phyloP scores from a whole-genome alignment of 805 yeast genomes.

The Candida ovalis region DNA sequence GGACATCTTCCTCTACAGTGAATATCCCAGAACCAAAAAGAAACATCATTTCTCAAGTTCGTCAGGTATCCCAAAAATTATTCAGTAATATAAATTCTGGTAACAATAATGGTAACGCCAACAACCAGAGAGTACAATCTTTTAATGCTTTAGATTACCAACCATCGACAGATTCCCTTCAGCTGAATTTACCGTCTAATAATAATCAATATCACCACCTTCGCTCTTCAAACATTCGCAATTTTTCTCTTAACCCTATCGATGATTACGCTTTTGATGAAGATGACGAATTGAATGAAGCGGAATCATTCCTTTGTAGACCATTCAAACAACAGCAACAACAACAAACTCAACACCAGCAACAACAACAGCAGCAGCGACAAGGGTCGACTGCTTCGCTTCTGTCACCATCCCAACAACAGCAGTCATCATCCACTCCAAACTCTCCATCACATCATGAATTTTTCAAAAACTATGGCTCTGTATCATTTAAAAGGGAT shows the following conservation, averaged over 20 bases:
- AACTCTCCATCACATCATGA: constrained; percentile 3
- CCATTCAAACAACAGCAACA: constrained; percentile 7
- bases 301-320: constrained; percentile 21
- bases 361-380: neutral
- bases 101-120: neutral
- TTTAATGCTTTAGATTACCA: constrained; percentile 1
- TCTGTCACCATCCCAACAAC: neutral
- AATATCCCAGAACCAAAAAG: constrained; percentile 9
- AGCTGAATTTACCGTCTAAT: neutral
- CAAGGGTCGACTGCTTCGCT: neutral
- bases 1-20: constrained; percentile 1
- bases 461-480: constrained; percentile 10
- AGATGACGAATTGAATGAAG: constrained; percentile 23
- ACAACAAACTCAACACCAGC: neutral
- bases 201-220: neutral
- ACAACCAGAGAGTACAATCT: constrained; percentile 3
- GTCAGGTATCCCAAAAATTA: constrained; percentile 27
- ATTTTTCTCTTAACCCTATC: constrained; percentile 13
- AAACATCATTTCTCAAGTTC: constrained; percentile 25
- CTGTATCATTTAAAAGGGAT: constrained; percentile 11
- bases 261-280: constrained; percentile 18
- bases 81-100: constrained; percentile 11
- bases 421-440: neutral
- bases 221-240: constrained; percentile 3
- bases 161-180: neutral